Evolutionary conservation across 176 grass and related monocot genomes (phyloP).

Genomic region (Triticum dicoccoides): DNA sequence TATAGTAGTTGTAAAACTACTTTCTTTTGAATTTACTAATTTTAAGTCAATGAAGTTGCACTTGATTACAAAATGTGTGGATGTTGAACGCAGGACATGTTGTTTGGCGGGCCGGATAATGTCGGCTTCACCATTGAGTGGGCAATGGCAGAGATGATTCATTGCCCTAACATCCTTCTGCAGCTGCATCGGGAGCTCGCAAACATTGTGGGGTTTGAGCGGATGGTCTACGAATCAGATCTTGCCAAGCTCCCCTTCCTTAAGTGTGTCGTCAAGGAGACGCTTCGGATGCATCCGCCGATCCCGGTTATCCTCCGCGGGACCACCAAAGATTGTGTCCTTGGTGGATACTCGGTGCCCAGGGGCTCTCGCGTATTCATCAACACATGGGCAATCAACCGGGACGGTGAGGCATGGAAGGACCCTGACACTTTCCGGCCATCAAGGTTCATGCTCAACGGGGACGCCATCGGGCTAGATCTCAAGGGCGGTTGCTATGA

Average conservation of each 20-base stretch:
- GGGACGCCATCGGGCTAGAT: constrained; percentile 38
- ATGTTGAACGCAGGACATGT: constrained; percentile 47
- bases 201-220: constrained; percentile 36
- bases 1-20: no score
- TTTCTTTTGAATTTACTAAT: no score
- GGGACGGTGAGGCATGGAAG: constrained; percentile 47
- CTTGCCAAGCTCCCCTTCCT: no score
- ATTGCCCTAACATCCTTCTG: constrained; percentile 46
- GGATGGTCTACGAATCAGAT: constrained; percentile 25
- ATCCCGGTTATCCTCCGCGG: constrained; percentile 69
- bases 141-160: constrained; percentile 72
- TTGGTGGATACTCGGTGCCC: constrained; percentile 22
- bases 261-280: no score
- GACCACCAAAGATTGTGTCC: constrained; percentile 50
- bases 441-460: constrained; percentile 32
- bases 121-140: constrained; percentile 75
- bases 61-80: neutral
- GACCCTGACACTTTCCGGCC: constrained; percentile 58
- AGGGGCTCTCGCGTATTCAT: neutral
- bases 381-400: neutral
- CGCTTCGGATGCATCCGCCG: neutral
- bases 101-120: constrained; percentile 88
- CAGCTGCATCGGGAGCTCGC: constrained; percentile 56
- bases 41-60: no score
- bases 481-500: constrained; percentile 73